These are phyloP conservation scores for Austropuccinia psidii DNA, from an alignment of 1,284 basidiomycete genomes.

Conservation along the genomic window DNA sequence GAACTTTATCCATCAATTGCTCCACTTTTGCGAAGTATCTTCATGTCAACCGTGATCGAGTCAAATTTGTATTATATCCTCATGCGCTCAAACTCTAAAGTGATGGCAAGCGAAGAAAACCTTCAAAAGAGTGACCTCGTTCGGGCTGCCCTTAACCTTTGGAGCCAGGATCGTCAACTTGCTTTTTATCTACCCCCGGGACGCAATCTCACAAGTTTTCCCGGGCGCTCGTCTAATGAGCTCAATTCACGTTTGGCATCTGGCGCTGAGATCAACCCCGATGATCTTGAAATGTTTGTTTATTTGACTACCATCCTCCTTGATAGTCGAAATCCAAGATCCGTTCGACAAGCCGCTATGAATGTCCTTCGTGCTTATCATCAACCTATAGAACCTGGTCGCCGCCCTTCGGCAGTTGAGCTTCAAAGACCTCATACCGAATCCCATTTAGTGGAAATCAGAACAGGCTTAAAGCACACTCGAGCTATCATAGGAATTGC, in stretches of 20 bases:
- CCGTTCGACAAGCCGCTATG: slow-evolving; percentile 26
- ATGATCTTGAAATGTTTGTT: slow-evolving; percentile 33
- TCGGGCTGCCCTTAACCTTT: slow-evolving; percentile 26
- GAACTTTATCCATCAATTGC: slow-evolving; percentile 33
- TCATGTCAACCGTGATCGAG: slow-evolving; percentile 26
- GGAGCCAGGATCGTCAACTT: slow-evolving; percentile 30
- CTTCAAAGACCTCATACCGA: not conserved
- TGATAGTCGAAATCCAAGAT: slow-evolving; percentile 15
- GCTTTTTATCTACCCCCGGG: slow-evolving; percentile 11
- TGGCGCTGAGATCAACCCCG: slow-evolving; percentile 1
- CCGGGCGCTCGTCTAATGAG: slow-evolving; percentile 12
- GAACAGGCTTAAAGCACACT: slow-evolving; percentile 5
- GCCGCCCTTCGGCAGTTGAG: not conserved
- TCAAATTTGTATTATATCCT: slow-evolving; percentile 22
- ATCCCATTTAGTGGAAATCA: not conserved
- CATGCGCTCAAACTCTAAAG: slow-evolving; percentile 27
- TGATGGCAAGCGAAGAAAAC: slow-evolving; percentile 14
- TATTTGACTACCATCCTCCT: slow-evolving; percentile 34
- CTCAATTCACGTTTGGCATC: slow-evolving; percentile 15
- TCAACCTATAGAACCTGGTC: not conserved
- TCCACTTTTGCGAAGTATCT: slow-evolving; percentile 15
- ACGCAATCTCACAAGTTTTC: not conserved
- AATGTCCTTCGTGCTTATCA: slow-evolving; percentile 26
- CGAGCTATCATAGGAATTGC: slow-evolving; percentile 27
- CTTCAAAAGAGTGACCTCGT: slow-evolving; percentile 21